phyloP scores from a whole-genome alignment of 805 yeast genomes.

The Teunomyces atbi region DNA sequence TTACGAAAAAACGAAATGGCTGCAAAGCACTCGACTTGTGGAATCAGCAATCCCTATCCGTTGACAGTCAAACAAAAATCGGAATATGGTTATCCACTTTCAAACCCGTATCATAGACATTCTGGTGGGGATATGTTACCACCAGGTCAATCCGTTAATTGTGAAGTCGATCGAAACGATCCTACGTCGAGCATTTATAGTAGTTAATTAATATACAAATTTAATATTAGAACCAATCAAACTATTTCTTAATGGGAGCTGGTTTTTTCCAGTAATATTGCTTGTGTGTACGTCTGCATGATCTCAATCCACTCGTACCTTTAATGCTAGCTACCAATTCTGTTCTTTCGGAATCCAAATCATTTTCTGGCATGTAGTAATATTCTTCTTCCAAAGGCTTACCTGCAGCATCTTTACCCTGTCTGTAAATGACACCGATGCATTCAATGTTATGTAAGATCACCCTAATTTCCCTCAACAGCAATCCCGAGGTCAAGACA shows the following conservation, averaged over 20 bases:
- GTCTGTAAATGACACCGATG: slow-evolving; percentile 84
- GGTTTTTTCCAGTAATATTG: slow-evolving; percentile 78
- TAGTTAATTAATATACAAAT: slow-evolving; percentile 11
- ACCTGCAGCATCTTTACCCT: slow-evolving; percentile 96
- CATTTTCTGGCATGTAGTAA: slow-evolving; percentile 84
- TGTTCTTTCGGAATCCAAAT: slow-evolving; percentile 67
- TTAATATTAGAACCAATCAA: not conserved
- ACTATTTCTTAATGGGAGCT: slow-evolving; percentile 40
- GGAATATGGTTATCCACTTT: slow-evolving; percentile 27
- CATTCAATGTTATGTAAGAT: slow-evolving; percentile 50
- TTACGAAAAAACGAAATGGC: not conserved
- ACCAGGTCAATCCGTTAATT: not conserved
- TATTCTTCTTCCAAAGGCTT: slow-evolving; percentile 91
- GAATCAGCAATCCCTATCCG: slow-evolving; percentile 27
- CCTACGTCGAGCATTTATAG: slow-evolving; percentile 3
- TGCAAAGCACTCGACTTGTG: not conserved
- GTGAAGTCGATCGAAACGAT: not conserved
- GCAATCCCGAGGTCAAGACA: slow-evolving; percentile 47
- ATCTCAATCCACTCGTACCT: slow-evolving; percentile 78
- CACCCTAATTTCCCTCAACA: slow-evolving; percentile 42
- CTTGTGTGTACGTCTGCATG: slow-evolving; percentile 91
- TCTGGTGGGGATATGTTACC: not conserved
- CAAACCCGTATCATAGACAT: slow-evolving; percentile 13
- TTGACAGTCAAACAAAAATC: slow-evolving; percentile 22
- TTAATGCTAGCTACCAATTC: slow-evolving; percentile 69